Base-by-base conservation (phyloP, 2,329 filamentous ascomycete species). In the Sclerotinia spermophila region DNA sequence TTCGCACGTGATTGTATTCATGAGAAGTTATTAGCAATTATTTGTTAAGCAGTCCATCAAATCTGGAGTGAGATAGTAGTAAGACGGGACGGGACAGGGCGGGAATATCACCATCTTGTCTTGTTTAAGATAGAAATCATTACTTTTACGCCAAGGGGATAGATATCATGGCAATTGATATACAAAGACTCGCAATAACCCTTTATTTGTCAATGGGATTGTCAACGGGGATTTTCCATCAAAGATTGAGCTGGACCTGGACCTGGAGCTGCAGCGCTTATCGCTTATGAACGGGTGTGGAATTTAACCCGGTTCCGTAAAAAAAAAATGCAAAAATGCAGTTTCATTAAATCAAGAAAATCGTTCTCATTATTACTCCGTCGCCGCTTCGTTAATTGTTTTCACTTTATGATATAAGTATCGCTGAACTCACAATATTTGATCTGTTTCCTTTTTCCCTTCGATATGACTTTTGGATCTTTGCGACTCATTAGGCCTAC, bases 401-500 rank as follows among this genome's bases (percentile, higher is more conserved):
- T 21, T 7, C 27, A 33, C 33, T 67, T 67, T 4, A 42, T 42
- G 40, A 42, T 4, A 42, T 42, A 55, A 42, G 8, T n/a, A 35
- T 40, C 21, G 33, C 33, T 24, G n/a, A 42, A 27, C 17, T 27
- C n/a, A 13, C 27, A 42, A 42, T 67, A 42, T 17, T 38, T 27
- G 35, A 51, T 21, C 33, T 15, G 7, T n/a, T 19, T 27, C n/a
- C 19, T 11, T 33, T 44, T 40, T 51, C 21, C 67, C 21, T 21
- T 42, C 67, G 67, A 69, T n/a, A 69, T 69, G 67, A 69, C 59
- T 66, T 53, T 64, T 62, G 66, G 66, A 45, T n/a, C 35, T 30
- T 38, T 48, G 48, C 53, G 8, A 65, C 42, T 42, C 19, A 55
- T 64, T 24, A 69, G 45, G 67, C 59, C 30, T 21, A 69, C 27